Base-by-base conservation (phyloP, 371 early-diverging fungal species). In the Mucor ambiguus region DNA sequence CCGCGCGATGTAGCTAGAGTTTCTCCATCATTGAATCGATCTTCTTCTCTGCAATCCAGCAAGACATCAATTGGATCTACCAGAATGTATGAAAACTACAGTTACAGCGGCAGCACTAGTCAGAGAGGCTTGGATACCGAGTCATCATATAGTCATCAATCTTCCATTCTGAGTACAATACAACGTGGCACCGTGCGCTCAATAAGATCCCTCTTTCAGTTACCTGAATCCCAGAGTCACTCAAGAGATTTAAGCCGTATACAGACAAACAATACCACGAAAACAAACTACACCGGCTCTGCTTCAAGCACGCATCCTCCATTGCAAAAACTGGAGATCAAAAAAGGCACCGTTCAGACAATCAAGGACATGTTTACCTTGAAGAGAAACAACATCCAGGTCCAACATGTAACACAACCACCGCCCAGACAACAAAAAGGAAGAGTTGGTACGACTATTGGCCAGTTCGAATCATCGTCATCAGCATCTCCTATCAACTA, bases 1-100 rank as follows among this genome's bases (percentile, higher is more conserved):
- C 80, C 83, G 48, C 74, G 81, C 52, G 81, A 81, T 67, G 74
- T 81, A 5, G 81, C 77, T 6, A 69, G 81, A 43, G 70, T 81
- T 2, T 64, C 80, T 20, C 80, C 80, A 11, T 64, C 62, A 4
- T 20, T 69, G 3, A 55, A 66, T 63, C 52, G 71, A 64, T 49
- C 72, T 16, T 41, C 61, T 2, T 72, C 72, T 22, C 16, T 64
- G 10, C 68, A 68, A 37, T 72, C 68, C 32, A 72, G 64, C 41
- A 64, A 62, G 26, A 61, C 67, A 12, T 68, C 68, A 20, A 32
- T 68, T 16, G 68, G 63, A 2, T 68, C 68, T 24, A 52, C 61
- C 30, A 29, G 56, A 62, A 66, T 65, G 67, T 72, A 62, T 38
- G 70, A 74, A 43, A 59, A 61, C 57, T 56, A 58, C 26, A 64